Base-by-base conservation (phyloP, 129 eudicot species). In the Mikania micrantha region DNA sequence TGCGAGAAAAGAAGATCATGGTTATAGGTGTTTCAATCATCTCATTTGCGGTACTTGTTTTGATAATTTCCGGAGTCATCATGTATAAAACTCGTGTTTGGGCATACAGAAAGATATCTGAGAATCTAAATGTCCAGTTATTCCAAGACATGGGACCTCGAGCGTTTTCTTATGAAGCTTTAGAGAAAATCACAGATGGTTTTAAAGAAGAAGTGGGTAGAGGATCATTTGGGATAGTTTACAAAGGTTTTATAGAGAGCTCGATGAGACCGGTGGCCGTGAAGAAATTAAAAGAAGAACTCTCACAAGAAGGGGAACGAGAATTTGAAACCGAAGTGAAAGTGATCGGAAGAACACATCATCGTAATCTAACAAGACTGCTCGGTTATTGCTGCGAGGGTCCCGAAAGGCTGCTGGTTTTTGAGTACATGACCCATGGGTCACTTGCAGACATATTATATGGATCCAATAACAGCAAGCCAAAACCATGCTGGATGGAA, bases 331-430 rank as follows among this genome's bases (percentile, higher is more conserved):
- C 77, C 2, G 87, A 83, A 66, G 60, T 83, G 73, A 69, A 71
- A 79, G 79, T 78, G 15, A 83, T 83, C 7, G 84, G 77, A 36
- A 79, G 60, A 67, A 79, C 87, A 1, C 70, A 83, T 77, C 88
- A 83, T 35, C 78, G 83, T 9, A 81, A 81, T 42, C 73, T 82
- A 5, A 66, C 74, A 19, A 60, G 70, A 22, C 16, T 82, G 35
- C 67, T 73, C 7, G 80, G 86, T 54, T 82, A 82, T 28, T 77
- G 86, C 3, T 60, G 65, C 20, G 86, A 82, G 6, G 82, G 82
- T 21, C 25, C 77, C 5, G 28, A 74, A 13, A 82, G 77, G 66
- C 78, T 82, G 9, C 59, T 82, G 11, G 84, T 82, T 24, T 71
- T 70, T 5, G 87, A 82, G 52, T 75, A 57, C 59, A 78, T 78